A percentile compares a stretch with the other conserved stretches of the same genome.
Conservation (phyloP, 2,329 filamentous ascomycete genomes). For the Penicillium sclerotiorum region DNA sequence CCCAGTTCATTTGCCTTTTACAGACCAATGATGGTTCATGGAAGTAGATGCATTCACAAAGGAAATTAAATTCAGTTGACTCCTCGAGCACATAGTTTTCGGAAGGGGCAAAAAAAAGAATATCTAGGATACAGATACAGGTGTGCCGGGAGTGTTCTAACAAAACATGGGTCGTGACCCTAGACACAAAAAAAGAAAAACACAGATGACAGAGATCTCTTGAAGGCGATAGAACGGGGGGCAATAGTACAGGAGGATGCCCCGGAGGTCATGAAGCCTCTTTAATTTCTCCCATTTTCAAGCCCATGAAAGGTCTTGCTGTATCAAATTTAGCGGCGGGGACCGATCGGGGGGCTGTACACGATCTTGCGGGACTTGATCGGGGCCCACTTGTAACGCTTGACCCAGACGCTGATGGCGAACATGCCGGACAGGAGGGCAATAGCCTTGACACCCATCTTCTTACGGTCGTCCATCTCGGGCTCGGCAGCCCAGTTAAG, state of each 20-base stretch:
- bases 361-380: slow-evolving; percentile 94
- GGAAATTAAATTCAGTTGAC: slow-evolving; percentile 41
- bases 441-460: slow-evolving; percentile 98
- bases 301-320: slow-evolving; percentile 32
- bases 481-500: slow-evolving; percentile 99
- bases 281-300: slow-evolving; percentile 32
- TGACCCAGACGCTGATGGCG: slow-evolving; percentile 92
- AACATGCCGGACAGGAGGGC: slow-evolving; percentile 77
- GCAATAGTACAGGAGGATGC: slow-evolving; percentile 29
- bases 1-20: neutral
- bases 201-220: slow-evolving; percentile 28
- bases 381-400: slow-evolving; percentile 99
- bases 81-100: slow-evolving; percentile 43
- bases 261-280: slow-evolving; percentile 28
- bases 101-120: slow-evolving; percentile 39
- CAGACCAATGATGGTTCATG: neutral
- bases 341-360: slow-evolving; percentile 71
- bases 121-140: slow-evolving; percentile 50
- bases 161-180: slow-evolving; percentile 38
- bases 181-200: slow-evolving; percentile 27
- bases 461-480: slow-evolving; percentile 99
- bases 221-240: slow-evolving; percentile 23
- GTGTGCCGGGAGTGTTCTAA: slow-evolving; percentile 42
- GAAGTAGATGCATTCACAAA: slow-evolving; percentile 31
- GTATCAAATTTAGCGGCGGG: slow-evolving; percentile 37